A percentile compares a stretch with the other conserved stretches of the same genome.
phyloP scores from a whole-genome alignment of 371 early-diverging fungal species.

The Mortierella sp. region DNA sequence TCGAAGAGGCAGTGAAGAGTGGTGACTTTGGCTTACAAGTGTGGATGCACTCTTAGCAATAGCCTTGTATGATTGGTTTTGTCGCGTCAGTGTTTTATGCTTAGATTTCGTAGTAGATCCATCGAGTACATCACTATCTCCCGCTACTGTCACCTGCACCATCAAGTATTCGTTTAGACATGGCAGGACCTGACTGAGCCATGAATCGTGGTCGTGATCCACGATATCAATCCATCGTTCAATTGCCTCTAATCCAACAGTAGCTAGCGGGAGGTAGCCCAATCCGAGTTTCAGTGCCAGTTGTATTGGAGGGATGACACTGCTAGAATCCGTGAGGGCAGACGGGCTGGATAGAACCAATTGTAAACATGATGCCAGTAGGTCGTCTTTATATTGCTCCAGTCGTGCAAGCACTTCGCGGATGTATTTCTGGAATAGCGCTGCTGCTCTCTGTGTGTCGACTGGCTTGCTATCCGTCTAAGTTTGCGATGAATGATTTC shows the following conservation, averaged over 20 bases:
- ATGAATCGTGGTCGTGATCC: slow-evolving; percentile 27
- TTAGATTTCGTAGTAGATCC: slow-evolving; percentile 6
- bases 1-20: neutral
- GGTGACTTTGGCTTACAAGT: slow-evolving; percentile 2
- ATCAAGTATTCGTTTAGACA: slow-evolving; percentile 76
- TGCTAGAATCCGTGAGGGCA: slow-evolving; percentile 66
- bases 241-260: slow-evolving; percentile 72
- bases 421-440: slow-evolving; percentile 67
- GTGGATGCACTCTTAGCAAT: slow-evolving; percentile 19
- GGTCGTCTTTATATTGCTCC: slow-evolving; percentile 82
- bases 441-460: slow-evolving; percentile 48
- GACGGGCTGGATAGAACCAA: slow-evolving; percentile 73
- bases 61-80: slow-evolving; percentile 13
- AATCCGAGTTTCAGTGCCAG: slow-evolving; percentile 77
- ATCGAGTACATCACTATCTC: slow-evolving; percentile 32
- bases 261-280: slow-evolving; percentile 75
- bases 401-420: slow-evolving; percentile 72
- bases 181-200: slow-evolving; percentile 67
- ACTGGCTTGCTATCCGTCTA: slow-evolving; percentile 39
- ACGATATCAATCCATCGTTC: slow-evolving; percentile 66
- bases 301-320: slow-evolving; percentile 68
- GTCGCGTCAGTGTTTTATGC: slow-evolving; percentile 1
- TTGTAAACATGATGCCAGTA: slow-evolving; percentile 76
- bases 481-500: neutral
- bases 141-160: slow-evolving; percentile 59